These are phyloP conservation scores for Leccinum cinnamomeum DNA, from an alignment of 1,284 basidiomycete genomes.

Conservation along the genomic window DNA sequence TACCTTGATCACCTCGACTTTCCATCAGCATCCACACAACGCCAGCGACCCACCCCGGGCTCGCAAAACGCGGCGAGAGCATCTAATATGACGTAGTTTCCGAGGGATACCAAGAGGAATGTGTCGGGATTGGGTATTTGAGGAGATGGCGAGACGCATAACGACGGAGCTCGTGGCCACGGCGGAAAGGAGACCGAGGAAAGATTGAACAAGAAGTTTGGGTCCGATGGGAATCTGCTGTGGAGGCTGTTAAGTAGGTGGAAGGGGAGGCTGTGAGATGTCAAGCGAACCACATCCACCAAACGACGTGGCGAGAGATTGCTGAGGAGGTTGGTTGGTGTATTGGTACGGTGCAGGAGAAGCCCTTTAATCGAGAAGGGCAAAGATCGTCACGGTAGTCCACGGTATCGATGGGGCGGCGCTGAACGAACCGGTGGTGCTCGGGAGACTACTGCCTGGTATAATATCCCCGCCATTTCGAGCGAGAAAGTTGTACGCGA, in stretches of 20 bases:
- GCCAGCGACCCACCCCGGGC: constrained; percentile 71
- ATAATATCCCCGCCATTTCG: too few relatives aligned
- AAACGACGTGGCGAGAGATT: constrained; percentile 26
- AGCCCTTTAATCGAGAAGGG: constrained; percentile 54
- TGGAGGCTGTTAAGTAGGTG: constrained; percentile 30
- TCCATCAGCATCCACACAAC: constrained; percentile 86
- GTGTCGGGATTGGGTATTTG: constrained; percentile 69
- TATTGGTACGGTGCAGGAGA: constrained; percentile 27
- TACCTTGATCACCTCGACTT: constrained; percentile 82
- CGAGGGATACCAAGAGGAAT: too few relatives aligned
- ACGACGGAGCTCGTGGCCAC: constrained; percentile 79
- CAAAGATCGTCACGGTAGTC: constrained; percentile 47
- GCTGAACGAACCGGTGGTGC: too few relatives aligned
- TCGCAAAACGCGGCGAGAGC: constrained; percentile 70
- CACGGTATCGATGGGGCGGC: constrained; percentile 40
- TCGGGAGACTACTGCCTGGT: too few relatives aligned
- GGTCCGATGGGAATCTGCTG: constrained; percentile 60
- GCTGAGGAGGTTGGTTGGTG: constrained; percentile 27
- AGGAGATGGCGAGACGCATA: constrained; percentile 77
- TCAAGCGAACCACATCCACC: constrained; percentile 34
- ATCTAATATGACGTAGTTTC: too few relatives aligned
- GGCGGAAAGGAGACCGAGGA: constrained; percentile 78
- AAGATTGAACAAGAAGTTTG: constrained; percentile 74
- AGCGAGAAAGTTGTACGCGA: too few relatives aligned
- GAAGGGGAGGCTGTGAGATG: constrained; percentile 1